These are phyloP conservation scores for Cladophialophora chaetospira DNA, from an alignment of 2,329 filamentous ascomycete species.

Conservation along the genomic window DNA sequence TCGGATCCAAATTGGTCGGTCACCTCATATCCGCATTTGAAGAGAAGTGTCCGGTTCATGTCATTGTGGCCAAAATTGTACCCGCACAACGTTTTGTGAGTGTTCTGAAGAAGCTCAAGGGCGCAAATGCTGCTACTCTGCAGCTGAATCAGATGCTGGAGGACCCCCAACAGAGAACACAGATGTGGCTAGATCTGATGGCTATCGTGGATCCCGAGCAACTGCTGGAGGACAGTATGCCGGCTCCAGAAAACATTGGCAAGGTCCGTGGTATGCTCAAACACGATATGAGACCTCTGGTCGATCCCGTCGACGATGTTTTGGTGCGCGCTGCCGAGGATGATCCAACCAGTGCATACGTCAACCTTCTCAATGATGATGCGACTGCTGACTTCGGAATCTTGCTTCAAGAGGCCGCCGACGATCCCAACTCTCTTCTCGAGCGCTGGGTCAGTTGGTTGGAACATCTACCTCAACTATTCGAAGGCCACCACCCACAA, in stretches of 20 bases:
- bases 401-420: conserved; percentile 11
- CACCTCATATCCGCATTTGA: conserved; percentile 86
- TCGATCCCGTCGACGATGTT: conserved; percentile 42
- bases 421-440: conserved; percentile 22
- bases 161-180: conserved; percentile 82
- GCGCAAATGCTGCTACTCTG: conserved; percentile 91
- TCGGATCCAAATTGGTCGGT: conserved; percentile 75
- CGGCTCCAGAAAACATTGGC: conserved; percentile 54
- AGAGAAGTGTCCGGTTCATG: conserved; percentile 78
- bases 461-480: conserved; percentile 43
- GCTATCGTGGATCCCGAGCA: conserved; percentile 59
- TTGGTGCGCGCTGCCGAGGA: conserved; percentile 37
- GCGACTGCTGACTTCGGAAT: conserved; percentile 15
- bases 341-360: conserved; percentile 36
- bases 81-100: conserved; percentile 87
- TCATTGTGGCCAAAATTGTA: conserved; percentile 81
- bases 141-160: conserved; percentile 91
- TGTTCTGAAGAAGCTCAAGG: conserved; percentile 79
- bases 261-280: conserved; percentile 41
- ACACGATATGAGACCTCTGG: conserved; percentile 46
- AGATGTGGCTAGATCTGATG: conserved; percentile 95
- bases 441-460: conserved; percentile 52
- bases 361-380: conserved; percentile 27
- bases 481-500: conserved; percentile 45
- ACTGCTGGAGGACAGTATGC: conserved; percentile 59